Evolutionary conservation across 2,329 filamentous ascomycete species (phyloP), one percentile per base, ranked within the genome.

Genomic region (Mycosphaerelloides madeirae): DNA sequence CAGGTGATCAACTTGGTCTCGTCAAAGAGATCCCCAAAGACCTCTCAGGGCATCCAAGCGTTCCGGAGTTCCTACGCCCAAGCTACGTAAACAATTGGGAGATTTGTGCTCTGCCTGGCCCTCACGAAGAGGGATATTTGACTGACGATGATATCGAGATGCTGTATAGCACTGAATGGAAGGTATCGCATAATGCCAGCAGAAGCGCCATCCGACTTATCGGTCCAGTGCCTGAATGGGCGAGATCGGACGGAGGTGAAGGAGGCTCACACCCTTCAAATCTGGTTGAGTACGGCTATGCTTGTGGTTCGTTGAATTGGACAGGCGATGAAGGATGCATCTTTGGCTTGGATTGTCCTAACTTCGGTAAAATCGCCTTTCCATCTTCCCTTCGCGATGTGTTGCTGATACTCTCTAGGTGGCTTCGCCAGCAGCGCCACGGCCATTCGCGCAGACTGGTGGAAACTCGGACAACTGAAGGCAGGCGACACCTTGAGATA

Each of bases 381-480:
- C n/a, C n/a, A n/a, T n/a, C n/a, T 25, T 6, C 22, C 22, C 22
- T 25, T 25, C 22, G 9, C 9, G 9, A 25, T 25, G 22, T 25
- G 9, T 25, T 9, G 9, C 22, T 25, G 22, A 25, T 9, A 6
- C 9, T 25, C 6, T 9, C 6, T 9, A 25, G 22, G 80, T 6
- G 79, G 79, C 0, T 81, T 83, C 46, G 68, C 80, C 0, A 77
- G 72, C 25, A 73, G 69, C 11, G 72, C 74, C 2, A 82, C 78
- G 0, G 68, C 80, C 11, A 69, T 79, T 22, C 73, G 72, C 46
- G 78, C 72, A 1, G 78, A 81, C 39, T 70, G 75, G 55, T 82
- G 78, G 78, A 79, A 80, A 54, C 55, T 83, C 9, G 80, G 80
- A 0, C 79, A 83, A 56, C 62, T 83, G 20, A 78, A 77, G 49